Conservation (phyloP, 31 red algal genomes). For the Endocladia muricata region DNA sequence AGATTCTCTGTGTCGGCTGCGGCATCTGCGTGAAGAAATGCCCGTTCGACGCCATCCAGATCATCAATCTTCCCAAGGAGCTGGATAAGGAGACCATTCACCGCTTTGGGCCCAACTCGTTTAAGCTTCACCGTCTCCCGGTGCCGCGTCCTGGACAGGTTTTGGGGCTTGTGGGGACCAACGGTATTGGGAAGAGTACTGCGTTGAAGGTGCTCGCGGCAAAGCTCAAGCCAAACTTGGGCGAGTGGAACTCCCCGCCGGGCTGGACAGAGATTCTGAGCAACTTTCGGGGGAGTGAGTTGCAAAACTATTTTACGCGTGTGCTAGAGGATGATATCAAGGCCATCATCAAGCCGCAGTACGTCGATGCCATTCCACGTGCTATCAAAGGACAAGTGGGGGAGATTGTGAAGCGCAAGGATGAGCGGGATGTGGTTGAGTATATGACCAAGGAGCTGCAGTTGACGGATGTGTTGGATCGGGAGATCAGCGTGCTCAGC, state of each 20-base stretch:
- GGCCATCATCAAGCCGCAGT: conserved; percentile 98
- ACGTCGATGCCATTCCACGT: conserved; percentile 92
- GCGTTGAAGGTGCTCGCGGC: conserved; percentile 90
- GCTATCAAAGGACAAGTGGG: conserved; percentile 87
- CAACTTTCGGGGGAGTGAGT: conserved; percentile 92
- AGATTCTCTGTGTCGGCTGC: conserved; percentile 94
- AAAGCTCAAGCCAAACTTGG: conserved; percentile 95
- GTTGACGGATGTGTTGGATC: conserved; percentile 67
- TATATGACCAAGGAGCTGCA: conserved; percentile 65
- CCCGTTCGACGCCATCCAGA: conserved; percentile 98
- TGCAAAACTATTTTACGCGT: conserved; percentile 96
- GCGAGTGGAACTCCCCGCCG: conserved; percentile 81
- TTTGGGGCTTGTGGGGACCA: conserved; percentile 94
- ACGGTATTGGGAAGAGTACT: conserved; percentile 96
- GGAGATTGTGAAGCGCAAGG: conserved; percentile 56
- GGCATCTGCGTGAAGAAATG: conserved; percentile 99
- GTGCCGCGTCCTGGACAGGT: conserved; percentile 92
- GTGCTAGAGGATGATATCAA: conserved; percentile 91
- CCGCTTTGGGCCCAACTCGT: conserved; percentile 91
- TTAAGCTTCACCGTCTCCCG: conserved; percentile 97
- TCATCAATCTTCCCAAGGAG: conserved; percentile 98
- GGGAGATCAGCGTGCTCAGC: conserved; percentile 81
- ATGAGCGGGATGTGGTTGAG: conserved; percentile 78
- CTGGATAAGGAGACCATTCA: conserved; percentile 95
- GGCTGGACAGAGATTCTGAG: conserved; percentile 97